Percentiles rank a stretch among this genome's conserved stretches.
These are phyloP conservation scores for Vaccinium myrtillus DNA, from an alignment of 148 eudicot genomes.

Conservation along the genomic window DNA sequence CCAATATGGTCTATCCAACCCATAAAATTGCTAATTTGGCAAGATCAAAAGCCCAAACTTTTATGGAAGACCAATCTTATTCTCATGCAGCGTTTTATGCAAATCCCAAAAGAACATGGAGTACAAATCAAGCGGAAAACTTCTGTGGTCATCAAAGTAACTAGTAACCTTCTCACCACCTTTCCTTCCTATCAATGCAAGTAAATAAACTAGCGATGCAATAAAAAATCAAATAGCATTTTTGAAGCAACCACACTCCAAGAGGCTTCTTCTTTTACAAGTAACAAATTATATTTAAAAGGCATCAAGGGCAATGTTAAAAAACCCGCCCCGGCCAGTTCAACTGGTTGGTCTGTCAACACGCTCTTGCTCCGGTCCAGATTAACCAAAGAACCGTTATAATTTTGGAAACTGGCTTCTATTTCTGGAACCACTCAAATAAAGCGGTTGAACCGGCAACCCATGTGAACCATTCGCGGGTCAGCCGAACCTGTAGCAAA, in stretches of 20 bases:
- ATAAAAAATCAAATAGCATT: not conserved
- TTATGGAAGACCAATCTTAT: not conserved
- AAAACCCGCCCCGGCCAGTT: no score
- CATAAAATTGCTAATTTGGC: not conserved
- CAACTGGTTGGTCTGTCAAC: no score
- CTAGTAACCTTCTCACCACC: not conserved
- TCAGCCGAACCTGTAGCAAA: no score
- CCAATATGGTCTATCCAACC: not conserved
- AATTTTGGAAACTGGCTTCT: no score
- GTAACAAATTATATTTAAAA: no score
- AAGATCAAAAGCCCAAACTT: not conserved
- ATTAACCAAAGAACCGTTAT: no score
- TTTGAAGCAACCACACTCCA: not conserved
- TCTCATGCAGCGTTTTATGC: not conserved
- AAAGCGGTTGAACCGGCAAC: no score
- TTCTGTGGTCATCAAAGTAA: not conserved
- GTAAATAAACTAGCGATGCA: not conserved
- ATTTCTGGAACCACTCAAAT: no score
- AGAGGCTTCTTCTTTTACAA: no score
- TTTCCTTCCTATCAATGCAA: conserved; percentile 6
- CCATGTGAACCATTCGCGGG: no score
- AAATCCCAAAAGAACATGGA: not conserved
- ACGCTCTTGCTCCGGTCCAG: no score
- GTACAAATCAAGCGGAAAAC: not conserved
- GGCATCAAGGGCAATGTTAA: no score